Evolutionary conservation across 139 green algal species (phyloP), one percentile per base, ranked within the genome.

Genomic region (Micractinium conductrix): DNA sequence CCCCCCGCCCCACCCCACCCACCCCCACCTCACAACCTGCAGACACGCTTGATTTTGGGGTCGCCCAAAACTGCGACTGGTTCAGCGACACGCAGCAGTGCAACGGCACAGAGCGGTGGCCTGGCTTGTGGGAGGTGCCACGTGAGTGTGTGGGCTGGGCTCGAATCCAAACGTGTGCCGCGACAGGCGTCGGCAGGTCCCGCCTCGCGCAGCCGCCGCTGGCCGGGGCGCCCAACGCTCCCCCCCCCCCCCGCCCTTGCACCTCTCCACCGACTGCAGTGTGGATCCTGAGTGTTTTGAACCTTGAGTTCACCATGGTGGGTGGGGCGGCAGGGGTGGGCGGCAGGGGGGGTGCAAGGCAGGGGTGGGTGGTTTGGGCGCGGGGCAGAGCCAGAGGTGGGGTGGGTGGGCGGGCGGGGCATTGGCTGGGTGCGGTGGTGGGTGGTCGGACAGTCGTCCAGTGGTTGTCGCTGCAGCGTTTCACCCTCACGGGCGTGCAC

Each of bases 1-100:
- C 26, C 62, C 62, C 62, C 26, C 30, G 12, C 53, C 53, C 53
- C 16, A 7, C 62, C 30, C 26, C 30, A 10, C 19, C 26, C 14
- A 14, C 19, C 21, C 21, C 16, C 24, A 19, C 58, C 21, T n/a
- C 30, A 19, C 14, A 67, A 67, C 62, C 4, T 82, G 76, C 58
- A 82, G 76, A 87, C 43, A 85, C 81, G 6, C 58, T 87, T 30
- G 86, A 90, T 71, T 63, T 44, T 45, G 86, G 86, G 26, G 81
- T 90, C 26, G 67, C 86, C 43, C 86, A 90, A 42, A 74, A 83
- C 62, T 83, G 78, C 40, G 62, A 42, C 42, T 83, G 62, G 80
- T 63, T 48, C 21, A 16, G 6, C 19, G 76, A 82, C 38, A 82
- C 76, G 26, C 76, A 82, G 38, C 30, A 28, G 2, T 82, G 76